Evolutionary conservation across 768 basidiomycete genomes (phyloP), one percentile per base, ranked within the genome.

Genomic region (Rhodotorula toruloides): DNA sequence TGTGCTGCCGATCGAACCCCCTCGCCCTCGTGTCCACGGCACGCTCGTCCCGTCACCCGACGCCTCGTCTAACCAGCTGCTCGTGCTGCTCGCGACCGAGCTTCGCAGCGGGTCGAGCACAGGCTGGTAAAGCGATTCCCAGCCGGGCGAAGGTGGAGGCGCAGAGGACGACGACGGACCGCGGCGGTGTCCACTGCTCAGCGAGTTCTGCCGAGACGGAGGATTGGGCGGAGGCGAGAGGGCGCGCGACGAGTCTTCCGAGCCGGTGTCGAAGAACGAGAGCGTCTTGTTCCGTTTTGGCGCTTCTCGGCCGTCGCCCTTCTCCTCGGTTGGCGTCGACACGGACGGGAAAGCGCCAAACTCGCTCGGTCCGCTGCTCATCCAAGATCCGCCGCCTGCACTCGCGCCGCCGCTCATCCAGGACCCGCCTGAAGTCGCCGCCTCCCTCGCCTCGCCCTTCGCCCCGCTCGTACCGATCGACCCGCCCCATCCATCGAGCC

Each of bases 191-290:
- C 34, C n/a, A 29, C 31, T 19, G 29, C 12, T 49, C 44, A 66
- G 54, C 25, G 64, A 66, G 36, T 53, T 57, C 49, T 60, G 49
- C 21, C 69, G 34, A 2, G 48, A 53, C 1, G 65, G 65, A 5
- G 69, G 69, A 27, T 71, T 71, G 16, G 65, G 69, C 31, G 69
- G 69, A 2, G 69, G 69, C 1, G 43, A 48, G 21, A 70, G 47
- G 0, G 62, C 55, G 17, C 54, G 19, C 17, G 47, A 22, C 5
- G 58, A 47, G 4, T 37, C 49, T 29, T 47, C 54, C 12, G 44
- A 11, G 44, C 44, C n/a, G 36, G 63, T 53, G 29, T 65, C 69
- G 49, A 71, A 71, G 54, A 71, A 71, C 10, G 65, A 67, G 21
- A 61, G 53, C 17, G 69, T 71, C 55, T 71, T 71, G 53, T 58